Evolutionary conservation across 768 basidiomycete genomes (phyloP).

Genomic region (Agrocybe pediades): DNA sequence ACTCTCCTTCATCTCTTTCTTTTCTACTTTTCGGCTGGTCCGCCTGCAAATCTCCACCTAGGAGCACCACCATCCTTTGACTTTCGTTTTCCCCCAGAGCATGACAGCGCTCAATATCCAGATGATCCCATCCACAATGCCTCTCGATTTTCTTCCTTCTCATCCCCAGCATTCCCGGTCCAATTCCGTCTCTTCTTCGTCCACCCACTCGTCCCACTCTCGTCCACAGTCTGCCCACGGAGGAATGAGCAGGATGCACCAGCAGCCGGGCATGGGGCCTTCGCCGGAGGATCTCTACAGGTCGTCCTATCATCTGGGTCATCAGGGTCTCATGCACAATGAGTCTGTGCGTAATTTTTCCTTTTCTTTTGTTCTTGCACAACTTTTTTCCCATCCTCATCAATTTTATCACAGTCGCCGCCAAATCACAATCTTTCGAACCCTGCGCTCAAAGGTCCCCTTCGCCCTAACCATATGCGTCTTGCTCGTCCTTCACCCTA

Average conservation of each 20-base stretch:
- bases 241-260: conserved; percentile 51
- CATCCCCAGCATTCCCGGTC: conserved; percentile 73
- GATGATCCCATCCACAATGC: conserved; percentile 65
- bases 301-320: conserved; percentile 57
- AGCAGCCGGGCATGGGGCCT: conserved; percentile 48
- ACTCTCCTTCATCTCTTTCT: conserved; percentile 24
- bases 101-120: conserved; percentile 81
- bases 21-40: conserved; percentile 56
- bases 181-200: conserved; percentile 75
- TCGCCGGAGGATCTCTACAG: conserved; percentile 73
- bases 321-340: conserved; percentile 43
- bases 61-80: conserved; percentile 27
- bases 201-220: conserved; percentile 71
- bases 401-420: conserved; percentile 53
- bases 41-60: conserved; percentile 36
- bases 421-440: conserved; percentile 77
- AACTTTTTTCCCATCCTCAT: conserved; percentile 20
- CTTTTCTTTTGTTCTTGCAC: conserved; percentile 15
- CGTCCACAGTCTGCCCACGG: conserved; percentile 82
- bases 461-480: conserved; percentile 75
- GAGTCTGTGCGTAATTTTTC: conserved; percentile 42
- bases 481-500: conserved; percentile 81
- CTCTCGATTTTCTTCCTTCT: conserved; percentile 71
- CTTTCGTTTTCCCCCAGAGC: conserved; percentile 16
- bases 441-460: conserved; percentile 76